phyloP scores from a whole-genome alignment of 2,329 filamentous ascomycete genomes.

The Claviceps lovelessii region DNA sequence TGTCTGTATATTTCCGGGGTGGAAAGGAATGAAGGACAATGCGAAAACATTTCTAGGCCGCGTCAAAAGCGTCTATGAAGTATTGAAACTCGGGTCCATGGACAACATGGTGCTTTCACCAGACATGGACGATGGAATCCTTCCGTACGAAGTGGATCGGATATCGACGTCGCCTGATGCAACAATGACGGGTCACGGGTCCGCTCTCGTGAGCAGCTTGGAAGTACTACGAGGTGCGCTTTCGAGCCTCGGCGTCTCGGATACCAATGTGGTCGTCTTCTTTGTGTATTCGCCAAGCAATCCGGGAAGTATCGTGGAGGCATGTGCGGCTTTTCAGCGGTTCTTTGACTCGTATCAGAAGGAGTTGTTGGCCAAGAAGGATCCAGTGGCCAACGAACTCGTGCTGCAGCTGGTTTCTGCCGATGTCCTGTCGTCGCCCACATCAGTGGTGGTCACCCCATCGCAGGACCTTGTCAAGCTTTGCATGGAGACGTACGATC shows the following conservation, averaged over 20 bases:
- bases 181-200: conserved; percentile 27
- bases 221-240: conserved; percentile 33
- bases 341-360: conserved; percentile 48
- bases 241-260: conserved; percentile 24
- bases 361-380: conserved; percentile 26
- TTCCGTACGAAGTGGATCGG: conserved; percentile 35
- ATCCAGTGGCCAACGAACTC: conserved; percentile 44
- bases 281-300: conserved; percentile 56
- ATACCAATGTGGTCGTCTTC: conserved; percentile 59
- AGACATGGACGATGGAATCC: conserved; percentile 28
- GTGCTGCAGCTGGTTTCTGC: conserved; percentile 64
- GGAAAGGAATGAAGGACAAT: conserved; percentile 46
- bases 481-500: conserved; percentile 64
- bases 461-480: conserved; percentile 45
- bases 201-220: conserved; percentile 34
- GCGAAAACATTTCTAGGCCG: conserved; percentile 52
- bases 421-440: conserved; percentile 49
- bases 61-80: conserved; percentile 58
- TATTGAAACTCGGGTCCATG: conserved; percentile 56
- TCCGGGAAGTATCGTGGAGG: conserved; percentile 48
- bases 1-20: conserved; percentile 56
- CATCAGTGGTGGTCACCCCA: conserved; percentile 46
- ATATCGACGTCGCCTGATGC: conserved; percentile 27
- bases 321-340: conserved; percentile 59
- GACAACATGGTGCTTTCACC: conserved; percentile 30